Evolutionary conservation across 768 basidiomycete genomes (phyloP).

Genomic region (Mycena leptocephala): DNA sequence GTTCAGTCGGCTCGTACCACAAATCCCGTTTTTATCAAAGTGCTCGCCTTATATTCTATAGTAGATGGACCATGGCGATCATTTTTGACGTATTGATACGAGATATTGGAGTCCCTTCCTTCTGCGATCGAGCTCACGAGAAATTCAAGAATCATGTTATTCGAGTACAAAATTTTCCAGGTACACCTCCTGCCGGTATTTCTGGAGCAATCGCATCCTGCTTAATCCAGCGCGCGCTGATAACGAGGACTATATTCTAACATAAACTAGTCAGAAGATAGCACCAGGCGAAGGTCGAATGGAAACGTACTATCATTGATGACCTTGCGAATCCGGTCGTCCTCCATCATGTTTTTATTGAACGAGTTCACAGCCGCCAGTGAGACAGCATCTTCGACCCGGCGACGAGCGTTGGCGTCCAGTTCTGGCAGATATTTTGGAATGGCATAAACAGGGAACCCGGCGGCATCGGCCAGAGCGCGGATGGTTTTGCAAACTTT

Average conservation of each 20-base stretch:
- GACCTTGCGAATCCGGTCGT: conserved; percentile 28
- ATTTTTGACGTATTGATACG: no score
- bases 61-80: no score
- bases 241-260: conserved; percentile 29
- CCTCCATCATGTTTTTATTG: conserved; percentile 22
- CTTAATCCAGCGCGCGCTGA: conserved; percentile 24
- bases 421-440: conserved; percentile 6
- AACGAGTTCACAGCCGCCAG: neutral
- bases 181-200: neutral
- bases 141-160: no score
- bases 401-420: conserved; percentile 2
- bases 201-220: no score
- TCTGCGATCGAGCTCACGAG: no score
- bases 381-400: neutral
- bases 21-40: no score
- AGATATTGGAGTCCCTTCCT: no score
- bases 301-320: conserved; percentile 28
- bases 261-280: conserved; percentile 2
- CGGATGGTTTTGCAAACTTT: conserved; percentile 30
- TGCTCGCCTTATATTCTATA: no score
- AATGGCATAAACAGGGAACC: conserved; percentile 15
- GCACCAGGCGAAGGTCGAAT: neutral
- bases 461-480: conserved; percentile 21
- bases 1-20: no score
- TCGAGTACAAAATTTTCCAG: no score